These are phyloP conservation scores for Orychophragmus violaceus DNA, from an alignment of 345 rosid genomes.

Conservation along the genomic window DNA sequence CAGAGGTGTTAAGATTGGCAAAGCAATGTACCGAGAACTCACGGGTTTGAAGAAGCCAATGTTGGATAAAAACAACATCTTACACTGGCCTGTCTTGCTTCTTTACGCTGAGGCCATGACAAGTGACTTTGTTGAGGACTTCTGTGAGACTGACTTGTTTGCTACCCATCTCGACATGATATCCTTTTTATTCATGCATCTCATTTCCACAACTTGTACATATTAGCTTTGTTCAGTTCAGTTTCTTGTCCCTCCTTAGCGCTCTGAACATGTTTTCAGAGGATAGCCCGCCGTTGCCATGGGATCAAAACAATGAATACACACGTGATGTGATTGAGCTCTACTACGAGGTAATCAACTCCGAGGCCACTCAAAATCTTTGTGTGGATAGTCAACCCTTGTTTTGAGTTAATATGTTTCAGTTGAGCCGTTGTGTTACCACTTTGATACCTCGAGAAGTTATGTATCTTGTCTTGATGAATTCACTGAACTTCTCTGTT, in stretches of 20 bases:
- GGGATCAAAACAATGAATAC: slow-evolving; percentile 69
- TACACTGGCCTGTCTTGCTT: slow-evolving; percentile 90
- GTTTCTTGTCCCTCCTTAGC: slow-evolving; percentile 47
- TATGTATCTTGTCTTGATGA: not conserved
- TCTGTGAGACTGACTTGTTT: slow-evolving; percentile 80
- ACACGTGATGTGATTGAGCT: slow-evolving; percentile 68
- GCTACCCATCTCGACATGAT: slow-evolving; percentile 78
- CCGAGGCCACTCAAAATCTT: not conserved
- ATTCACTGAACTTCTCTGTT: not conserved
- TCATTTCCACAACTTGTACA: not conserved
- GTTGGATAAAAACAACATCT: slow-evolving; percentile 60
- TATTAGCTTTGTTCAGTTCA: not conserved
- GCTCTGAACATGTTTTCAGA: slow-evolving; percentile 73
- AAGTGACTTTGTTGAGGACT: slow-evolving; percentile 86
- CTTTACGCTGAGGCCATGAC: slow-evolving; percentile 89
- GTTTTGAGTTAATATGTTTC: not conserved
- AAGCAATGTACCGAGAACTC: slow-evolving; percentile 66
- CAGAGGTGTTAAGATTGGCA: slow-evolving; percentile 74
- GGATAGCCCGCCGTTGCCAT: slow-evolving; percentile 56
- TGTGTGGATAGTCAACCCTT: not conserved
- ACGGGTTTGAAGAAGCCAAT: slow-evolving; percentile 68
- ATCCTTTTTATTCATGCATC: slow-evolving; percentile 43
- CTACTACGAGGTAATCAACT: slow-evolving; percentile 65
- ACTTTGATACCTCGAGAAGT: not conserved
- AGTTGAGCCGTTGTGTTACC: no score